These are phyloP conservation scores for Fragosphaeria purpurea DNA, from an alignment of 2,329 filamentous ascomycete species.

Conservation along the genomic window DNA sequence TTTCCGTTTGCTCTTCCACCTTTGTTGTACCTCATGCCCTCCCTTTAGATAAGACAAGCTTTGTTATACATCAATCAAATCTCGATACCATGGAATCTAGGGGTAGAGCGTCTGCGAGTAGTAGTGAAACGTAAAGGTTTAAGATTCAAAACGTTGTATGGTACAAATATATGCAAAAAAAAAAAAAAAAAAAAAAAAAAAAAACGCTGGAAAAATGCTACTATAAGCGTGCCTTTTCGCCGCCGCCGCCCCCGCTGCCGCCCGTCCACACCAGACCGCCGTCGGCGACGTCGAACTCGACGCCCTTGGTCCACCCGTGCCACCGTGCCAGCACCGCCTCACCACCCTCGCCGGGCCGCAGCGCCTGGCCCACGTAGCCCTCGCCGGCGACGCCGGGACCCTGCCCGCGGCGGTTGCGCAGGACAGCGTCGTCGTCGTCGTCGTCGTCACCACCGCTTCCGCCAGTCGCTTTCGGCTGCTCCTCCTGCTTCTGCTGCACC, in stretches of 20 bases:
- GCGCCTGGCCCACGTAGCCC: constrained; percentile 52
- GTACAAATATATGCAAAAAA: too few species aligned
- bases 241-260: neutral
- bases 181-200: too few species aligned
- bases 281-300: constrained; percentile 56
- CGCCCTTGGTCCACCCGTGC: constrained; percentile 67
- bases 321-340: constrained; percentile 59
- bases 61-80: constrained; percentile 1
- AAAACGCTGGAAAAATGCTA: too few species aligned
- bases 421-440: constrained; percentile 36
- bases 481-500: constrained; percentile 27
- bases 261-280: constrained; percentile 49
- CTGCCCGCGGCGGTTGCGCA: constrained; percentile 36
- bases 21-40: neutral
- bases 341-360: constrained; percentile 62
- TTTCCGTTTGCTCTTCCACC: neutral
- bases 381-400: constrained; percentile 54
- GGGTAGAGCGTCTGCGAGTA: too few species aligned
- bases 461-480: constrained; percentile 37
- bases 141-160: too few species aligned
- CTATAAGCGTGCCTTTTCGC: constrained; percentile 25
- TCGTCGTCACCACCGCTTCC: too few species aligned
- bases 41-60: constrained; percentile 2
- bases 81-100: constrained; percentile 1
- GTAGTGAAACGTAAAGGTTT: too few species aligned